phyloP scores from a whole-genome alignment of 176 grass and related monocot genomes.

The Aegilops umbellulata region DNA sequence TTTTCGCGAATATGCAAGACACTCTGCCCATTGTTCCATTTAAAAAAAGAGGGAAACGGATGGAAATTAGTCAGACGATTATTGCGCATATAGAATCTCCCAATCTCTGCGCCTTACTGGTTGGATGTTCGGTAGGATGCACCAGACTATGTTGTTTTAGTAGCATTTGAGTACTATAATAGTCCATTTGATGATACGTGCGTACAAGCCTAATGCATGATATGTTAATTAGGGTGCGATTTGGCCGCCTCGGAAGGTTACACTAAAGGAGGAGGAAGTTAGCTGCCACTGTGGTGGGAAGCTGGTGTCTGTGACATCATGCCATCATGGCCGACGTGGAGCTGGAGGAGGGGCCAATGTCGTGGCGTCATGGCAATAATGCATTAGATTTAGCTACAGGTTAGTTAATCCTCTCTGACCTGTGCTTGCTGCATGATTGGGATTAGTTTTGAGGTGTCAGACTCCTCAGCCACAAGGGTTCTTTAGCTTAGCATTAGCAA shows the following conservation, averaged over 20 bases:
- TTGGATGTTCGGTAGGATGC: not conserved
- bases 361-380: conserved; percentile 38
- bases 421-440: conserved; percentile 28
- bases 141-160: too few species aligned
- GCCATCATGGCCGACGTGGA: not conserved
- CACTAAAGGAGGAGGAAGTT: not conserved
- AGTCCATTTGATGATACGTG: not conserved
- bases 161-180: not conserved
- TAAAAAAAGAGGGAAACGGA: not conserved
- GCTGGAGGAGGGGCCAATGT: not conserved
- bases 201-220: not conserved
- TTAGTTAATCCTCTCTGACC: conserved; percentile 16
- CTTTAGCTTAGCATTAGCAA: conserved; percentile 16
- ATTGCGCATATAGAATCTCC: not conserved
- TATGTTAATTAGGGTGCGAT: conserved; percentile 12
- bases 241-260: conserved; percentile 27
- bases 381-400: conserved; percentile 31
- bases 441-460: conserved; percentile 27
- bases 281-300: not conserved
- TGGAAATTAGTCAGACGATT: not conserved
- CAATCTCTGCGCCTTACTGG: not conserved
- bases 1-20: not conserved
- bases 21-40: not conserved
- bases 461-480: conserved; percentile 26
- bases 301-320: conserved; percentile 10